A percentile compares a stretch with the other conserved stretches of the same genome.
phyloP scores from a whole-genome alignment of 305 asterid species.

The Fraxinus sp. region DNA sequence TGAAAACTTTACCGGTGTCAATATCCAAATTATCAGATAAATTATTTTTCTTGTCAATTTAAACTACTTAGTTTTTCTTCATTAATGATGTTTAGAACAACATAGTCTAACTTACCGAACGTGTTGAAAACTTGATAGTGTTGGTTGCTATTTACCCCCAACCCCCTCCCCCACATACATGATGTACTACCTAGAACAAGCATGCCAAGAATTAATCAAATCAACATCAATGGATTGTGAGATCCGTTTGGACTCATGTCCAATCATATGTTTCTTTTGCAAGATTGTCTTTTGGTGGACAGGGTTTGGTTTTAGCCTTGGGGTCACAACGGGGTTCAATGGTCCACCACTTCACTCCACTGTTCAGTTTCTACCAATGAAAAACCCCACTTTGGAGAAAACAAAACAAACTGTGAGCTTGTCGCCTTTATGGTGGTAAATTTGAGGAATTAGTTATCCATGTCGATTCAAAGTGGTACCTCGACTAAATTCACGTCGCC shows the following conservation, averaged over 20 bases:
- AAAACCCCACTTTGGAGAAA: background rate
- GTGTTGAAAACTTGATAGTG: background rate
- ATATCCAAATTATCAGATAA: background rate
- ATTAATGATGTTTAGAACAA: background rate
- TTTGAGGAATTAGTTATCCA: background rate
- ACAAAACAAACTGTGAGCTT: background rate
- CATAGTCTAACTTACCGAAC: background rate
- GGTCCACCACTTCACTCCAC: slow-evolving; percentile 27
- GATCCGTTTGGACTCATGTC: background rate
- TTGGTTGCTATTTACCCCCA: background rate
- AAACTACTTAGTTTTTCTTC: background rate
- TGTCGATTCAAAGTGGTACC: background rate
- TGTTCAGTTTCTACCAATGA: background rate
- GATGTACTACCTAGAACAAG: background rate
- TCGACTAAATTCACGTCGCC: too few relatives aligned
- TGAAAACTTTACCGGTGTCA: background rate
- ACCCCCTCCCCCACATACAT: background rate
- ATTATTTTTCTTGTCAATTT: background rate
- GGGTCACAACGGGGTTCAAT: slow-evolving; percentile 27
- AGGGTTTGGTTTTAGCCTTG: slow-evolving; percentile 3
- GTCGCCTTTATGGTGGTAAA: background rate
- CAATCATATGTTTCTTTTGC: background rate
- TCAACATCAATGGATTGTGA: background rate
- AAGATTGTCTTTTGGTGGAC: slow-evolving; percentile 1
- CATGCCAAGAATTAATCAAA: slow-evolving; percentile 4